Percentiles rank a stretch among this genome's conserved stretches.
These are phyloP conservation scores for Penicillium oxalicum DNA, from an alignment of 2,329 filamentous ascomycete genomes.

Conservation along the genomic window DNA sequence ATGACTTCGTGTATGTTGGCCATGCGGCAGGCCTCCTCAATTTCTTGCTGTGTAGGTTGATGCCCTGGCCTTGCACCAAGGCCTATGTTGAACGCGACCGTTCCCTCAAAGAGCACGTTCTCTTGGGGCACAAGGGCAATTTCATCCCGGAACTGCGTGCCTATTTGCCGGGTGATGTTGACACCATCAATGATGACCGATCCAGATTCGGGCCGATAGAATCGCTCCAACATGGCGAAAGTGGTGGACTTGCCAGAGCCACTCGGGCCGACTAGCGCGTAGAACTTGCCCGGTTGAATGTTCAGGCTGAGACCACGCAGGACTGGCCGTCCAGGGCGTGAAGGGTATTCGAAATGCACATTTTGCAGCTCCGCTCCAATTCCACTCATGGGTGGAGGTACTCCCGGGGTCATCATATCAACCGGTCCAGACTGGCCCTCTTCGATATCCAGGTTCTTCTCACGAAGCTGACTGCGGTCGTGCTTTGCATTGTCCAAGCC, in stretches of 20 bases:
- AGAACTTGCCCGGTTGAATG: conserved; percentile 56
- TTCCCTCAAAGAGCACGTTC: conserved; percentile 44
- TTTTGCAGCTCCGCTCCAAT: conserved; percentile 51
- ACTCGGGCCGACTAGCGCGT: conserved; percentile 59
- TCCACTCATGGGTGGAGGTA: conserved; percentile 24
- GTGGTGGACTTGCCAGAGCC: conserved; percentile 64
- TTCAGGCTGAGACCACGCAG: conserved; percentile 52
- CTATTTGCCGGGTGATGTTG: conserved; percentile 38
- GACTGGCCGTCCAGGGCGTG: conserved; percentile 53
- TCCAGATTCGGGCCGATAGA: conserved; percentile 50
- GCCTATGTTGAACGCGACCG: conserved; percentile 42
- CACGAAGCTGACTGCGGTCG: conserved; percentile 12
- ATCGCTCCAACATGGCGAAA: conserved; percentile 50
- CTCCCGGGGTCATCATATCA: conserved; percentile 5
- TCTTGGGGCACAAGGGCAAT: conserved; percentile 45
- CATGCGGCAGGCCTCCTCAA: conserved; percentile 59
- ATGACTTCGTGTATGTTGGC: conserved; percentile 68
- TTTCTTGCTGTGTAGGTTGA: conserved; percentile 53
- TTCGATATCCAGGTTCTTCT: conserved; percentile 25
- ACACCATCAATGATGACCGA: conserved; percentile 48
- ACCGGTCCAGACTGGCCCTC: conserved; percentile 7
- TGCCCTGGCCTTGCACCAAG: conserved; percentile 46
- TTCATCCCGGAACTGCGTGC: conserved; percentile 36
- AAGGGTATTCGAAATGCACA: conserved; percentile 61
- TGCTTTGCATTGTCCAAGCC: conserved; percentile 8